Conservation (phyloP, 345 rosid species). For the Mangifera indica region DNA sequence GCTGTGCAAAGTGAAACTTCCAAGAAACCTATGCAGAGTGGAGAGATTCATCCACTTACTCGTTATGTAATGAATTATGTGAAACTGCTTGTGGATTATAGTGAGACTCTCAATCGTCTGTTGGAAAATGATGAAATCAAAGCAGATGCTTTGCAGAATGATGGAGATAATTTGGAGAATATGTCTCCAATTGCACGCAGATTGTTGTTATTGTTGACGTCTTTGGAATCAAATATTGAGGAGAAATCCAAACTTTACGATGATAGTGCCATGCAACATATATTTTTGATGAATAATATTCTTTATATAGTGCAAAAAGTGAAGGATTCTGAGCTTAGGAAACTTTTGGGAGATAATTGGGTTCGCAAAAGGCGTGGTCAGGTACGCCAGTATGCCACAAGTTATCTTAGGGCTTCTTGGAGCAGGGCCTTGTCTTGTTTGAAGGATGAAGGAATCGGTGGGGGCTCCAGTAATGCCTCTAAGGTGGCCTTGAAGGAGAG, state of each 20-base stretch:
- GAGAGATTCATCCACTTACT: constrained; percentile 94
- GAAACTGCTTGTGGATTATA: constrained; percentile 82
- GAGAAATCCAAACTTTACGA: constrained; percentile 82
- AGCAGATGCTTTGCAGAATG: constrained; percentile 30
- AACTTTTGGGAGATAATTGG: constrained; percentile 85
- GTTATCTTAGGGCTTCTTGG: constrained; percentile 94
- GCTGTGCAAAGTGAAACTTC: constrained; percentile 73
- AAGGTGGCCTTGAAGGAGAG: constrained; percentile 80
- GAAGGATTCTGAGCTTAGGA: constrained; percentile 81
- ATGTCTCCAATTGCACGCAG: constrained; percentile 59
- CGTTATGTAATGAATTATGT: constrained; percentile 96
- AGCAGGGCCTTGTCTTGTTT: constrained; percentile 68
- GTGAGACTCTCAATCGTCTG: constrained; percentile 57
- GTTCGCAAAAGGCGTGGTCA: constrained; percentile 80
- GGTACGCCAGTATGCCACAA: constrained; percentile 79
- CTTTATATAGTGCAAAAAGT: constrained; percentile 87
- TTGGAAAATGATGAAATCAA: constrained; percentile 54
- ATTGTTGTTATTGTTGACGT: constrained; percentile 54
- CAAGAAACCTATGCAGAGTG: constrained; percentile 71
- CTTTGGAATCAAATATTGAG: too few relatives aligned
- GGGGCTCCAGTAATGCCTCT: constrained; percentile 68
- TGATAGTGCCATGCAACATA: constrained; percentile 63
- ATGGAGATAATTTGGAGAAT: constrained; percentile 37
- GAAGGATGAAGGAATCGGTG: constrained; percentile 77
- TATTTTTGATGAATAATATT: constrained; percentile 90